These are phyloP conservation scores for Epichloe hybrida DNA, from an alignment of 2,329 filamentous ascomycete species.

Conservation along the genomic window DNA sequence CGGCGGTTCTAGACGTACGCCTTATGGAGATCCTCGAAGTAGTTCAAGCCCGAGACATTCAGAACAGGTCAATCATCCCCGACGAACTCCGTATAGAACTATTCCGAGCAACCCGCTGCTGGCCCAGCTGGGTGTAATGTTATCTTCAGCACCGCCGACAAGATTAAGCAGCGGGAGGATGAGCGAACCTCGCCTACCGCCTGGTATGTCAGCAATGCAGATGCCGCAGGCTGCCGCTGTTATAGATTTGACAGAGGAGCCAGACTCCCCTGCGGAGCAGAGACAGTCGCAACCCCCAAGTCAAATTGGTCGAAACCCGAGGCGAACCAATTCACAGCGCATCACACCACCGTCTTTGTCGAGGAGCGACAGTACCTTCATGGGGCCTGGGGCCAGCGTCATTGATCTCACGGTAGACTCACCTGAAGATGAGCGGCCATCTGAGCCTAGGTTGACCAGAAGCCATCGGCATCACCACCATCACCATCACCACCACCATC, in stretches of 20 bases:
- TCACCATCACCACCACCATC: slow-evolving; percentile 8
- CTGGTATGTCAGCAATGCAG: background rate
- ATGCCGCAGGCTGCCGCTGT: slow-evolving; percentile 17
- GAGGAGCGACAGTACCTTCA: slow-evolving; percentile 31
- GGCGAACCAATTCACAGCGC: slow-evolving; percentile 27
- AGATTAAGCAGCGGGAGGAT: background rate
- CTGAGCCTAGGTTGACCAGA: slow-evolving; percentile 2
- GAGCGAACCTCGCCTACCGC: background rate
- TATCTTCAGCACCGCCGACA: background rate
- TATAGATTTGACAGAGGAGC: slow-evolving; percentile 38
- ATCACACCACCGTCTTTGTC: slow-evolving; percentile 28
- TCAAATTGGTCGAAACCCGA: slow-evolving; percentile 20
- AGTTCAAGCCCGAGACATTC: background rate
- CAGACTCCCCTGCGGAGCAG: slow-evolving; percentile 30
- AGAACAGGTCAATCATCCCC: background rate
- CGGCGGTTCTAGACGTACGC: slow-evolving; percentile 4
- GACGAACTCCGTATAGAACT: background rate
- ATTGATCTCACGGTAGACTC: slow-evolving; percentile 41
- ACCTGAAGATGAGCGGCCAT: slow-evolving; percentile 19
- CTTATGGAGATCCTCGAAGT: background rate
- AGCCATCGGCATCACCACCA: slow-evolving; percentile 6
- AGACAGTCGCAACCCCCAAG: slow-evolving; percentile 16
- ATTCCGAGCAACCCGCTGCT: background rate
- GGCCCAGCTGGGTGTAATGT: background rate
- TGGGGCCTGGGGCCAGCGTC: slow-evolving; percentile 21